phyloP scores from a whole-genome alignment of 805 yeast species.

The Ogataea henricii region DNA sequence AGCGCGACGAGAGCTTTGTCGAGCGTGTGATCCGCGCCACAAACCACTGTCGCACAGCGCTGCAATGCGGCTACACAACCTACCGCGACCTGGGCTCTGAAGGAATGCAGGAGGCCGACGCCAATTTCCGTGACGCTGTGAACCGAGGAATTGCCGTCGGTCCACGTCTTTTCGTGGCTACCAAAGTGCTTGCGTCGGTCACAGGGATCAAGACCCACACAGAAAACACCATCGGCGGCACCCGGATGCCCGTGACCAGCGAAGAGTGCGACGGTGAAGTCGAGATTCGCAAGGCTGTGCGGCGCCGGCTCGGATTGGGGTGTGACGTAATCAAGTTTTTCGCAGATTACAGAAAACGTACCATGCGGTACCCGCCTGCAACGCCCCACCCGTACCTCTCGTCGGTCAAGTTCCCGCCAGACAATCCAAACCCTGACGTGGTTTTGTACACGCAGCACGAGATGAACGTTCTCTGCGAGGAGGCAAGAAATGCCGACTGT shows the following conservation, averaged over 20 bases:
- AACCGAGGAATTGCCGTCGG: slow-evolving; percentile 30
- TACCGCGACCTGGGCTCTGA: slow-evolving; percentile 34
- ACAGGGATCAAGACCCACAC: slow-evolving; percentile 27
- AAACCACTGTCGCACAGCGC: slow-evolving; percentile 29
- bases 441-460: slow-evolving; percentile 31
- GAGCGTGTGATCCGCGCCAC: slow-evolving; percentile 30
- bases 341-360: slow-evolving; percentile 31
- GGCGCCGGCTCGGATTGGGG: slow-evolving; percentile 31
- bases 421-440: slow-evolving; percentile 31
- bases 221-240: slow-evolving; percentile 30
- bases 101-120: slow-evolving; percentile 32
- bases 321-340: slow-evolving; percentile 32
- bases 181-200: slow-evolving; percentile 28
- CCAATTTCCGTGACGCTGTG: slow-evolving; percentile 31
- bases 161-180: slow-evolving; percentile 32
- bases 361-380: slow-evolving; percentile 33
- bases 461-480: slow-evolving; percentile 30
- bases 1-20: slow-evolving; percentile 31
- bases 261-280: slow-evolving; percentile 33
- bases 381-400: slow-evolving; percentile 31
- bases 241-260: slow-evolving; percentile 23
- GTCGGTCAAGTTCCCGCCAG: slow-evolving; percentile 30
- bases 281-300: slow-evolving; percentile 29
- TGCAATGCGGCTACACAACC: slow-evolving; percentile 33
- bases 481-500: slow-evolving; percentile 28